phyloP scores from a whole-genome alignment of 495 filamentous ascomycete genomes.

The Tetracladium setigerum region DNA sequence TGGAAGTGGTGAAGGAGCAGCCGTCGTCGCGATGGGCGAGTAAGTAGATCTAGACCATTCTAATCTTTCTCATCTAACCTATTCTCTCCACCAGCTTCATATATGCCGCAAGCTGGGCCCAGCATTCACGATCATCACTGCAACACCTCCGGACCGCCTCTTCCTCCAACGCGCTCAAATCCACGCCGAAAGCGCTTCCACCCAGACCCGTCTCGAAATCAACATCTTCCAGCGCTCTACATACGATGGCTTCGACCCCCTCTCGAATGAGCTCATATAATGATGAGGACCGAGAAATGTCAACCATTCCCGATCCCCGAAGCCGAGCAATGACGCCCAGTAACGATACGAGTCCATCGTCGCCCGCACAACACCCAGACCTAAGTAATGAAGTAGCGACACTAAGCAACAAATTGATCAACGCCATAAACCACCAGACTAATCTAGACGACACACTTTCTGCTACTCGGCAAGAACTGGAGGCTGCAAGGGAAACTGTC shows the following conservation, averaged over 20 bases:
- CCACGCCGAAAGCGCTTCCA: not conserved
- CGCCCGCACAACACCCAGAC: slow-evolving; percentile 19
- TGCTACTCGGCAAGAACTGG: slow-evolving; percentile 74
- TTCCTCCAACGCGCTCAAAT: slow-evolving; percentile 9
- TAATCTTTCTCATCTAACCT: too few relatives aligned
- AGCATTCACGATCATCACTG: slow-evolving; percentile 35
- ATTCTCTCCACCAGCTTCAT: slow-evolving; percentile 32
- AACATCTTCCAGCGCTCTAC: slow-evolving; percentile 14
- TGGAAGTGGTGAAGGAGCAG: too few relatives aligned
- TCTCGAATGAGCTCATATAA: slow-evolving; percentile 3
- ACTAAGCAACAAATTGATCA: slow-evolving; percentile 90
- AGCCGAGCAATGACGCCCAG: slow-evolving; percentile 19
- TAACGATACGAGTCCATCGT: slow-evolving; percentile 8
- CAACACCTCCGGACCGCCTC: slow-evolving; percentile 44
- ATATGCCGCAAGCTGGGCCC: slow-evolving; percentile 42
- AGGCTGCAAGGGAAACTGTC: slow-evolving; percentile 61
- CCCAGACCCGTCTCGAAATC: slow-evolving; percentile 18
- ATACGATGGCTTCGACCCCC: slow-evolving; percentile 16
- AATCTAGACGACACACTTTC: slow-evolving; percentile 82
- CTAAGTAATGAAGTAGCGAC: slow-evolving; percentile 69
- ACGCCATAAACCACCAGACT: slow-evolving; percentile 96
- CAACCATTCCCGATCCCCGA: slow-evolving; percentile 23
- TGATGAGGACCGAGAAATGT: slow-evolving; percentile 21
- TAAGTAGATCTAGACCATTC: too few relatives aligned
- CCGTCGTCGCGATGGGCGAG: too few relatives aligned